Evolutionary conservation across 163 green algal genomes (phyloP), one percentile per base, ranked within the genome.

Genomic region (Volvox carteri): DNA sequence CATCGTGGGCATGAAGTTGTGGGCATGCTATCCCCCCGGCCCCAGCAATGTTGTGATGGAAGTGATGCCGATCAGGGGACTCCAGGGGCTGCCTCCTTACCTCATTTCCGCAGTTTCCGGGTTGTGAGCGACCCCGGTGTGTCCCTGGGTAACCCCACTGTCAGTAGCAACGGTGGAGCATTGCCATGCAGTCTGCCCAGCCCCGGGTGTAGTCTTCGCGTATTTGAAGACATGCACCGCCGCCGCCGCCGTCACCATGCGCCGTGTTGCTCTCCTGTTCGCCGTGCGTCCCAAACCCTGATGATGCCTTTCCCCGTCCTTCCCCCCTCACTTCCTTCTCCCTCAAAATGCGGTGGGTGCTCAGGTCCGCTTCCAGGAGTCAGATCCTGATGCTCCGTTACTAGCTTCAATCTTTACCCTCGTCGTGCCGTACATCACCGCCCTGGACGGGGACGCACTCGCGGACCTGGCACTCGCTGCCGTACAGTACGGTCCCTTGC

Each of bases 401-500:
- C 42, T 46, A 3, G 33, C 16, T 21, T 21, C 60, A 0, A 60
- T 86, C 2, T 58, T 78, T 30, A 42, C 46, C 8, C 23, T 12
- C 44, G 46, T 68, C 8, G 35, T 21, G 42, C 44, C 54, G 0
- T 60, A 60, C 79, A 42, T 68, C 7, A n/a, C 78, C 41, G 9
- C 7, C 8, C 41, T 86, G 42, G 23, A 39, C 25, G 41, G 23
- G 2, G 79, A 86, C 62, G 30, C 30, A n/a, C 18, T 75, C n/a
- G 44, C 62, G 7, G 54, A 44, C 25, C 79, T 86, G 18, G 60
- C 79, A 2, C 60, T 67, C 1, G 79, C 79, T 12, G 79, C 62
- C 28, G 62, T 44, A 33, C n/a, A 60, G 16, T 86, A 50, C 39
- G 23, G 41, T 0, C 6, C 50, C 58, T 28, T 73, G 33, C 35